These are phyloP conservation scores for Pichia sp. DNA, from an alignment of 1,139 yeast genomes.

Conservation along the genomic window DNA sequence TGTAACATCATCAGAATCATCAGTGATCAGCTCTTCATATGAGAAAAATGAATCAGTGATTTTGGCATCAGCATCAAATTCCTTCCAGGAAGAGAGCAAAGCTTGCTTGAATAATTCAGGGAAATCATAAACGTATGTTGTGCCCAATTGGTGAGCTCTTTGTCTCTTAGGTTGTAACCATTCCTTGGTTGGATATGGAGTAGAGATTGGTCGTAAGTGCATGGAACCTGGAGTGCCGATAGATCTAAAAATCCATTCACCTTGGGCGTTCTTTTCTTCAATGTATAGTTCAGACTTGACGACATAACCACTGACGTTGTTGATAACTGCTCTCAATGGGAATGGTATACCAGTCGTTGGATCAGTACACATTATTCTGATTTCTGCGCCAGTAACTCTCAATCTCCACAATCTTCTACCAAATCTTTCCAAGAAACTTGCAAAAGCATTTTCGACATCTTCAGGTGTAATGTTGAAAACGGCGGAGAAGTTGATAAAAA, in stretches of 20 bases:
- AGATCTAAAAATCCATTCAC: conserved; percentile 96
- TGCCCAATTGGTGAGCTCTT: conserved; percentile 97
- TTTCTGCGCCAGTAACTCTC: conserved; percentile 95
- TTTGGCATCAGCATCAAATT: conserved; percentile 48
- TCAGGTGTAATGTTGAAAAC: conserved; percentile 90
- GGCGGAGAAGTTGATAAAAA: conserved; percentile 93
- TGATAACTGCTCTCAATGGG: conserved; percentile 95
- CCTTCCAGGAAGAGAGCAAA: conserved; percentile 78
- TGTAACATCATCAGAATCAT: conserved; percentile 76
- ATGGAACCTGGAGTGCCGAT: conserved; percentile 91
- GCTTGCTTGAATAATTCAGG: conserved; percentile 98
- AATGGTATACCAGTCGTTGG: conserved; percentile 80
- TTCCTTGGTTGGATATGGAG: conserved; percentile 97
- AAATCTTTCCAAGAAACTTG: conserved; percentile 94
- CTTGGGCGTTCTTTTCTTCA: conserved; percentile 85
- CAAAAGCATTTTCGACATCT: conserved; percentile 96
- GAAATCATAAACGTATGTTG: conserved; percentile 97
- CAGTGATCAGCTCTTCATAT: conserved; percentile 73
- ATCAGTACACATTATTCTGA: conserved; percentile 91
- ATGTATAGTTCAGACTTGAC: conserved; percentile 92
- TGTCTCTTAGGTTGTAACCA: conserved; percentile 98
- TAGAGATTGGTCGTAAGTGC: conserved; percentile 93
- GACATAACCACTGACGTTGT: conserved; percentile 94
- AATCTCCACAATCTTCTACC: conserved; percentile 96
- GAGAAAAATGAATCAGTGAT: conserved; percentile 76